Base-by-base conservation (phyloP, 345 rosid genomes). In the Alliaria petiolata region DNA sequence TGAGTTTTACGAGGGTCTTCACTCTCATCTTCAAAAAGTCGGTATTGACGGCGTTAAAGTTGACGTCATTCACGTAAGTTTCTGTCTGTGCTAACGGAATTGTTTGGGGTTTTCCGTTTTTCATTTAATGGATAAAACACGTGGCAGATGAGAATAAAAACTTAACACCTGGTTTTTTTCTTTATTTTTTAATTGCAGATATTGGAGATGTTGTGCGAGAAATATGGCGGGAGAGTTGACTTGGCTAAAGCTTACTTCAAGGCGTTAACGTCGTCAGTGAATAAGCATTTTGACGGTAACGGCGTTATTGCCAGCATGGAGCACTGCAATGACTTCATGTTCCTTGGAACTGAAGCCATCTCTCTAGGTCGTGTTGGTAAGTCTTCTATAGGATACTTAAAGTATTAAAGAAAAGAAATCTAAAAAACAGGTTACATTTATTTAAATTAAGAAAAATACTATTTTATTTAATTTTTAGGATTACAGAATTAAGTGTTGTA, bases 11-110 rank as follows among this genome's bases (percentile, higher is more conserved):
- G 91, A 95, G 55, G 98, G 98, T 8, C 76, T 95, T 17, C 99
- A 95, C 58, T 83, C 95, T 9, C 95, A 89, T 59, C 61, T 95
- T 69, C 79, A 85, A 66, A 77, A 70, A 11, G 85, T 56, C 11
- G 98, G 98, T 17, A 82, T 95, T 50, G 96, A 95, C 71, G 99
- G 99, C n/a, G 99, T 95, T 78, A 95, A 95, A 75, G 93, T 95
- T 16, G 98, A 95, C 82, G 99, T 91, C 66, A 95, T 95, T 61
- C 98, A 95, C 33, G 98, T 93, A 85, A 87, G 95, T 54, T 17
- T 22, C 44, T 15, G 39, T 61, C 69, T 0, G n/a, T 49, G 11
- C 60, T 22, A 44, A 72, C 36, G 31, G 42, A 12, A 0, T 6
- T 25, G 33, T 52, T 43, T n/a, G 8, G 11, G 0, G 2, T 6